Base-by-base conservation (phyloP, 768 basidiomycete genomes). In the Mycena maculata region DNA sequence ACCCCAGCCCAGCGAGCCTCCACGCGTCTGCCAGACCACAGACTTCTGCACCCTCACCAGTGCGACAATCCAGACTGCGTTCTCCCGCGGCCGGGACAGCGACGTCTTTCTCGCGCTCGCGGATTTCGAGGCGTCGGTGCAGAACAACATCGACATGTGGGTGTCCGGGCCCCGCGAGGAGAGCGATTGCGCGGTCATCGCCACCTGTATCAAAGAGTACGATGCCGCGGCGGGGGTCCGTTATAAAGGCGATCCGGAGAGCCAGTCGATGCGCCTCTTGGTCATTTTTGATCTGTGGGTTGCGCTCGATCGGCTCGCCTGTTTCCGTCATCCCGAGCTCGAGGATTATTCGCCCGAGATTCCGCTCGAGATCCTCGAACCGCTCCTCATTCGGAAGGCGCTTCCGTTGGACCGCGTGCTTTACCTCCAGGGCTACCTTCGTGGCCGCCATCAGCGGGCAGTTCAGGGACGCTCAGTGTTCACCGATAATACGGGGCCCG, bases 241-340 rank as follows among this genome's bases (percentile, higher is more conserved):
- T 11, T 84, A 84, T 59, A 53, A 57, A 16, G 68, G 71, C 23
- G 81, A 78, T 49, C 79, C 83, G 12, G 82, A 85, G 65, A 70
- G 74, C 33, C 31, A 75, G 7, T 86, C 85, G 0, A 49, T 81
- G 6, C 84, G 86, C 81, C 61, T 87, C 44, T 69, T 87, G 49
- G 84, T 83, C 8, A 66, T 82, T 47, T 71, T 86, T 31, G 81
- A 85, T 33, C 76, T 87, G 13, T 87, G 86, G 86, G 75, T 83
- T 2, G 84, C 81, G 0, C 75, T 87, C 9, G 86, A 87, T 63
- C 75, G 65, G 25, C 36, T 84, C 18, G 76, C 72, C 6, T 67
- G 81, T 31, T 49, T 47, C 25, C 74, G 78, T 31, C 73, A 74
- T 45, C 82, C 85, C 5, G 74, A 86, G 20, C 72, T 88, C 8